Evolutionary conservation across 768 basidiomycete genomes (phyloP), one percentile per base, ranked within the genome.

Genomic region (Lactarius evosmus): DNA sequence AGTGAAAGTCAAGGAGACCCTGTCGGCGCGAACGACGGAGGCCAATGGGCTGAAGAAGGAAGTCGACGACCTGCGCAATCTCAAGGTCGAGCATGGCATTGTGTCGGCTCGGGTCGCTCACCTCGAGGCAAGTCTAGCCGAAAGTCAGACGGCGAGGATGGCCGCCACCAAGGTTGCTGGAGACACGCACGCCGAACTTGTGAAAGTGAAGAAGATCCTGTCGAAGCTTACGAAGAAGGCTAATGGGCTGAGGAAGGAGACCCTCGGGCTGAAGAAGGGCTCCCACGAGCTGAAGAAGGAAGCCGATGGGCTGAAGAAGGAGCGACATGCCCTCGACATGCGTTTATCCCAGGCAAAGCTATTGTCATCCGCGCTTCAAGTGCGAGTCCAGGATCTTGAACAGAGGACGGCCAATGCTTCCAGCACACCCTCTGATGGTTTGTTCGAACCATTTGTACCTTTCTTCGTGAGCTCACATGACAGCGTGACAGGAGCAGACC

Each of bases 281-380:
- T n/a, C n/a, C 19, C n/a, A 46, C 7, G 44, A 58, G 44, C 30
- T 46, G 12, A 49, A 14, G 41, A 41, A 53, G 12, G 51, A 60
- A 40, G 8, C 14, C 14, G 52, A 55, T 7, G 25, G 16, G 11
- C 12, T 61, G 3, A 34, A 27, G 41, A 36, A 32, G 27, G 61
- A 56, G 25, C 54, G 38, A 51, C 27, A 40, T 25, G 33, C 12
- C 5, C 25, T 61, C 60, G 44, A 49, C 27, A 49, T 50, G 44
- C 54, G 54, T 27, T 54, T 51, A 30, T 32, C 60, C 17, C 40
- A 38, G 27, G 36, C 27, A 9, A 29, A 12, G 12, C 30, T 52
- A 8, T 22, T 60, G 22, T 36, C 46, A n/a, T 30, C 50, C 9
- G 49, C 27, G 19, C 50, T 51, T 50, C 30, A 30, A 17, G 55